These are phyloP conservation scores for Citrus maxima DNA, from an alignment of 345 rosid genomes.

Conservation along the genomic window DNA sequence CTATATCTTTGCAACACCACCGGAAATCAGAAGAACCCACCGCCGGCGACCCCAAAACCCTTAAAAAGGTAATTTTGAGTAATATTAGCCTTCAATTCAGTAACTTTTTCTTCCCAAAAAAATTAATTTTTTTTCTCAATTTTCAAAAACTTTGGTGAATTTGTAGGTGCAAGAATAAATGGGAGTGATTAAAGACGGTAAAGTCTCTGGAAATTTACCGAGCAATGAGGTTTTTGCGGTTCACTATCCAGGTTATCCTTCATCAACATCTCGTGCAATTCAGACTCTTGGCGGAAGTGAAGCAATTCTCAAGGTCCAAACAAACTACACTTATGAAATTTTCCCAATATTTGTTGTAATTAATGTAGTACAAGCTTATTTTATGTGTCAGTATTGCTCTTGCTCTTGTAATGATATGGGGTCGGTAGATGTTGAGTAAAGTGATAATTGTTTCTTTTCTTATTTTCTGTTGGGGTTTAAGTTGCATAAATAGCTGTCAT, in stretches of 20 bases:
- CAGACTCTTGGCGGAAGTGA: slow-evolving; percentile 81
- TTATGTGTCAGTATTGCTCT: background rate
- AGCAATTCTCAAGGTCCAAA: slow-evolving; percentile 50
- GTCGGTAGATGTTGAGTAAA: background rate
- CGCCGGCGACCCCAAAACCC: too few species aligned
- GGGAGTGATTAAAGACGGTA: slow-evolving; percentile 73
- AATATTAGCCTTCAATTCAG: too few species aligned
- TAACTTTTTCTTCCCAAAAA: too few species aligned
- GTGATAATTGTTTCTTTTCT: background rate
- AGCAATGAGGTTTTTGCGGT: slow-evolving; percentile 55
- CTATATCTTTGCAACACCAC: too few species aligned
- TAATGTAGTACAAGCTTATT: background rate
- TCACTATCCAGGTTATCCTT: slow-evolving; percentile 85
- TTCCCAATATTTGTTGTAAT: background rate
- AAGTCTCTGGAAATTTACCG: slow-evolving; percentile 62
- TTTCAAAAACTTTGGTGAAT: background rate
- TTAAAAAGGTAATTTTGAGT: too few species aligned
- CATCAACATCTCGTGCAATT: slow-evolving; percentile 64
- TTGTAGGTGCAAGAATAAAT: slow-evolving; percentile 15
- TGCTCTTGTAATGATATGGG: background rate
- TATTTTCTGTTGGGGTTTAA: background rate
- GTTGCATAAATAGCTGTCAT: background rate
- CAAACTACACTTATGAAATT: background rate
- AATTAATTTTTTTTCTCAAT: too few species aligned
- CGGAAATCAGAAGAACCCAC: too few species aligned